Evolutionary conservation across 148 eudicot species (phyloP).

Genomic region (Mesembryanthemum crystallinum): DNA sequence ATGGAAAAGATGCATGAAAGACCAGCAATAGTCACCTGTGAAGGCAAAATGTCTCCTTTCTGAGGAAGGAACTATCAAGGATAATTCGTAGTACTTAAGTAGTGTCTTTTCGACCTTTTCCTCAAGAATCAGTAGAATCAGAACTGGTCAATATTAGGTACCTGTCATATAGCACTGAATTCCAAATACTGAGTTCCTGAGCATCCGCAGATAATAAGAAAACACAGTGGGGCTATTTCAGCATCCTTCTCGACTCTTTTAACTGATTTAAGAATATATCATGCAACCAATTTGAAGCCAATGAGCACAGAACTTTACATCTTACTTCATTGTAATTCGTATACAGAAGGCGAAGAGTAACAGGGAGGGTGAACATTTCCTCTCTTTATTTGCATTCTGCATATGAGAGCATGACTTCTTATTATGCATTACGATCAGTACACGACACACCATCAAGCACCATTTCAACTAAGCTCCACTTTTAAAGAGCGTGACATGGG

Average conservation of each 20-base stretch:
- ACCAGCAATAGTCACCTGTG: conserved; percentile 11
- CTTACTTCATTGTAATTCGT: not conserved
- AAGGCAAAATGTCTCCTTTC: not conserved
- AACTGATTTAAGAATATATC: not conserved
- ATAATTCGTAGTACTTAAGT: not conserved
- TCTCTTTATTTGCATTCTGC: not conserved
- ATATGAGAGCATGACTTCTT: not conserved
- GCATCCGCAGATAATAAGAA: not conserved
- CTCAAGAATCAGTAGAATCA: not conserved
- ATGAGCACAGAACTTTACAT: not conserved
- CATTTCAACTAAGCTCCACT: not conserved
- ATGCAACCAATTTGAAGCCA: not conserved
- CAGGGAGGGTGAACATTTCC: not conserved
- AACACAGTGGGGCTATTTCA: not conserved
- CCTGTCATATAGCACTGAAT: conserved; percentile 6
- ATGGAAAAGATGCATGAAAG: not conserved
- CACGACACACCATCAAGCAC: not conserved
- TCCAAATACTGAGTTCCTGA: not conserved
- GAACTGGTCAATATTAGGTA: not conserved
- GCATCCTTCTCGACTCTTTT: not conserved
- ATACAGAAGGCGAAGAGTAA: not conserved
- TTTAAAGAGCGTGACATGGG: not conserved
- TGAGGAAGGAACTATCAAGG: not conserved
- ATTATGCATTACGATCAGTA: not conserved
- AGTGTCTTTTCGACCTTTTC: conserved; percentile 1